phyloP scores from a whole-genome alignment of 1,139 yeast genomes.

The Yamadazyma friedrichii region DNA sequence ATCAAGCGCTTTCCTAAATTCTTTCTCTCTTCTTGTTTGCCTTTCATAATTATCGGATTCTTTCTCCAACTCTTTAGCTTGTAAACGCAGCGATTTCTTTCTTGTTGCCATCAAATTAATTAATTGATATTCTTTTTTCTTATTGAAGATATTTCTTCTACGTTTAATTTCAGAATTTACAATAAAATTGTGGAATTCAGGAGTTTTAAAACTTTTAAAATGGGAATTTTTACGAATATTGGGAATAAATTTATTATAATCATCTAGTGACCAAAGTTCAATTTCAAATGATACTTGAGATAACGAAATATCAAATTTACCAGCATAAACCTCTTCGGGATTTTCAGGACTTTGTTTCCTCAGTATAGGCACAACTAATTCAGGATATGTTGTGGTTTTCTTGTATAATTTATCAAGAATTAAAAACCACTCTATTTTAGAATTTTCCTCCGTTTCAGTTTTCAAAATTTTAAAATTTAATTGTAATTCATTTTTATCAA shows the following conservation, averaged over 20 bases:
- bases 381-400: constrained; percentile 31
- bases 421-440: constrained; percentile 33
- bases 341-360: constrained; percentile 33
- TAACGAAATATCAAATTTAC: constrained; percentile 32
- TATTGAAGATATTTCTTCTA: constrained; percentile 40
- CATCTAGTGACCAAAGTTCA: constrained; percentile 32
- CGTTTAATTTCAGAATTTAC: constrained; percentile 26
- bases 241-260: constrained; percentile 26
- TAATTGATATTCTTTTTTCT: constrained; percentile 49
- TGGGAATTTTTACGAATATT: constrained; percentile 18
- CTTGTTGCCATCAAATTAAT: constrained; percentile 48
- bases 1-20: constrained; percentile 39
- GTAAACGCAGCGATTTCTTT: constrained; percentile 48
- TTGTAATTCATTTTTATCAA: constrained; percentile 37
- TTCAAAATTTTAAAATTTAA: constrained; percentile 31
- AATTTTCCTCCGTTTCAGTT: constrained; percentile 12
- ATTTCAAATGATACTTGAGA: constrained; percentile 29
- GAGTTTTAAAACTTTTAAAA: constrained; percentile 15
- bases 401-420: constrained; percentile 47
- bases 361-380: constrained; percentile 40
- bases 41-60: constrained; percentile 37
- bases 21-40: constrained; percentile 26
- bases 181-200: constrained; percentile 20
- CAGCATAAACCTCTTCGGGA: constrained; percentile 29
- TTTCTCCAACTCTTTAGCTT: constrained; percentile 48